These are phyloP conservation scores for Colletotrichum tanaceti DNA, from an alignment of 2,329 filamentous ascomycete genomes.

Conservation along the genomic window DNA sequence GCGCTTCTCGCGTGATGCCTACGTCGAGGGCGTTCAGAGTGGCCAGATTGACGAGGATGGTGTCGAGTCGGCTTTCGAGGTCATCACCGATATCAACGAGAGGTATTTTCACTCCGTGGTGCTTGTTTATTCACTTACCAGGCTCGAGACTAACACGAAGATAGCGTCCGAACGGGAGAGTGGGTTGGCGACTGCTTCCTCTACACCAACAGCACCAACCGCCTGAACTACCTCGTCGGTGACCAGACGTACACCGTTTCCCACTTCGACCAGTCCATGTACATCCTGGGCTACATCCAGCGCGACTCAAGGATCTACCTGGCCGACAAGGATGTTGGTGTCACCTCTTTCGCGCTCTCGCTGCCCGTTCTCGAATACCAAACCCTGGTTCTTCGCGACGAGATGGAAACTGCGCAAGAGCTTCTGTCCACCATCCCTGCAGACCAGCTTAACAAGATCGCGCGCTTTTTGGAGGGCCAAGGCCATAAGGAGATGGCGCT, in stretches of 20 bases:
- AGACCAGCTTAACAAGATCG: conserved; percentile 98
- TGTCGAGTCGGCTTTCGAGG: conserved; percentile 94
- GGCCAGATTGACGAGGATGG: conserved; percentile 90
- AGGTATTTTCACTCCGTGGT: conserved; percentile 61
- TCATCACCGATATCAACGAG: conserved; percentile 95
- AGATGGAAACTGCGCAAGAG: conserved; percentile 91
- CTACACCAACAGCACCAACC: conserved; percentile 97
- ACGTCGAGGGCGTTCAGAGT: conserved; percentile 82
- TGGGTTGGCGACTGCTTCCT: conserved; percentile 99
- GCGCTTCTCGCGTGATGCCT: conserved; percentile 89
- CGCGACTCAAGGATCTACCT: conserved; percentile 96
- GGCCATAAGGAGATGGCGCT: conserved; percentile 96
- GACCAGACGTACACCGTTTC: conserved; percentile 98
- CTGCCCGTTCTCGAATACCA: conserved; percentile 96
- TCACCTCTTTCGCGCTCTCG: conserved; percentile 90
- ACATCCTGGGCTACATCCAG: conserved; percentile 93
- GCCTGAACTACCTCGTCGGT: conserved; percentile 96
- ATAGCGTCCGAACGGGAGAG: conserved; percentile 88
- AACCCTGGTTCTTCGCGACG: conserved; percentile 91
- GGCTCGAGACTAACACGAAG: conserved; percentile 43
- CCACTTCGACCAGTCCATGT: conserved; percentile 96
- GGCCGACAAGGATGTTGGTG: conserved; percentile 92
- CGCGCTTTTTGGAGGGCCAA: conserved; percentile 95
- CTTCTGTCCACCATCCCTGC: conserved; percentile 84
- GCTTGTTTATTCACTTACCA: background rate